These are phyloP conservation scores for Massarina eburnea DNA, from an alignment of 2,329 filamentous ascomycete species.

Conservation along the genomic window DNA sequence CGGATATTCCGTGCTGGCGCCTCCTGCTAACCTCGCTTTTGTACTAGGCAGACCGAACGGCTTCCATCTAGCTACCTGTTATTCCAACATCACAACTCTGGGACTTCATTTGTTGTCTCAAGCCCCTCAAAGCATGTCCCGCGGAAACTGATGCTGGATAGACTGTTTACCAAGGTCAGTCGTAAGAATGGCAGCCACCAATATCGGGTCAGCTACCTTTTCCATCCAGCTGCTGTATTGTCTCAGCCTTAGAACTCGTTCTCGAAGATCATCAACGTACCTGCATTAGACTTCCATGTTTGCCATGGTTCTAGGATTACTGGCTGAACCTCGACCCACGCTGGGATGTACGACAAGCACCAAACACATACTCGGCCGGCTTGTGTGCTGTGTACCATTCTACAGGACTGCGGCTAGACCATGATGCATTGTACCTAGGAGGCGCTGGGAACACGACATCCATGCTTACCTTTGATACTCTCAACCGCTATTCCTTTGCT, in stretches of 20 bases:
- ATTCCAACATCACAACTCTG: neutral
- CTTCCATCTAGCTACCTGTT: neutral
- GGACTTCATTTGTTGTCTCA: neutral
- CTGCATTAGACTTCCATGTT: slow-evolving; percentile 2
- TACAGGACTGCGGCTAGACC: neutral
- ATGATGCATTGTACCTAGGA: slow-evolving; percentile 5
- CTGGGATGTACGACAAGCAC: neutral
- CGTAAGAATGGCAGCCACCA: slow-evolving; percentile 3
- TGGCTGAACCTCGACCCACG: neutral
- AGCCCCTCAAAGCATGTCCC: neutral
- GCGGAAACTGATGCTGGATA: neutral
- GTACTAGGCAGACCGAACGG: neutral
- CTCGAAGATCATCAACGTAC: neutral
- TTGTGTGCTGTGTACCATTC: neutral
- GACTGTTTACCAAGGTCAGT: neutral
- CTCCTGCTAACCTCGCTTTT: neutral
- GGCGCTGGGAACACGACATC: slow-evolving; percentile 8
- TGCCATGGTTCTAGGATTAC: neutral
- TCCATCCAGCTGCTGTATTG: neutral
- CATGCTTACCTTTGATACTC: too few species aligned
- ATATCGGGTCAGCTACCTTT: slow-evolving; percentile 8
- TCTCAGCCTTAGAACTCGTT: slow-evolving; percentile 11
- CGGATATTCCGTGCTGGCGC: neutral
- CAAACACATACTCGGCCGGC: neutral
- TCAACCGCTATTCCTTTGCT: slow-evolving; percentile 1